These are phyloP conservation scores for Achaetomium macrosporum DNA, from an alignment of 2,329 filamentous ascomycete genomes.

Conservation along the genomic window DNA sequence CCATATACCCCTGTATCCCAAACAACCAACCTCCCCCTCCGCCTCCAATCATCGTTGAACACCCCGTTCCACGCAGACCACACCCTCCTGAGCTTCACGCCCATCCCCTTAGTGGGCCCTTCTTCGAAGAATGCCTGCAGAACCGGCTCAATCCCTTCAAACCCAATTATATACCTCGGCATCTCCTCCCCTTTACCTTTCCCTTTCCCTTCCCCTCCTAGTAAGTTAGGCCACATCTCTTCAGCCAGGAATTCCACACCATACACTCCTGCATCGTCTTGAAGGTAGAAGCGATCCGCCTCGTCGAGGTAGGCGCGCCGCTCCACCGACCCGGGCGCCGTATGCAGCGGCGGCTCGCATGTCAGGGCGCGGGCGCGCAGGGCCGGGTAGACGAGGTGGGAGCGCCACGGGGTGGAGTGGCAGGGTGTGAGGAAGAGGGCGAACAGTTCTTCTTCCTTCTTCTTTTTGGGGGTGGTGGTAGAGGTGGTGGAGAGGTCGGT, in stretches of 20 bases:
- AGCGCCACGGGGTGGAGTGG: slow-evolving; percentile 93
- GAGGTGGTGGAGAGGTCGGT: slow-evolving; percentile 29
- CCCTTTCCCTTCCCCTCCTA: background rate
- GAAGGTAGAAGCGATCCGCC: slow-evolving; percentile 82
- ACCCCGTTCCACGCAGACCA: slow-evolving; percentile 57
- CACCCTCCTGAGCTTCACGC: slow-evolving; percentile 40
- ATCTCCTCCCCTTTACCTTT: slow-evolving; percentile 29
- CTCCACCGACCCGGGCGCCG: slow-evolving; percentile 51
- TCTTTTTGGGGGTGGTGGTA: slow-evolving; percentile 19
- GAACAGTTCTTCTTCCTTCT: slow-evolving; percentile 44
- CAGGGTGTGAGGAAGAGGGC: slow-evolving; percentile 89
- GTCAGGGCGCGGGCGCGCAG: slow-evolving; percentile 78
- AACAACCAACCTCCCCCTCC: slow-evolving; percentile 51
- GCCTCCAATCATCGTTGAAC: slow-evolving; percentile 56
- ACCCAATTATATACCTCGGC: slow-evolving; percentile 56
- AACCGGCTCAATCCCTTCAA: slow-evolving; percentile 49
- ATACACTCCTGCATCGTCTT: slow-evolving; percentile 30
- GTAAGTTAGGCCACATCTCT: slow-evolving; percentile 43
- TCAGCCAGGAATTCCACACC: slow-evolving; percentile 46
- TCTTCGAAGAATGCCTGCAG: slow-evolving; percentile 41
- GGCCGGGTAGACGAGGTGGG: slow-evolving; percentile 68
- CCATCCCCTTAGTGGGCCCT: slow-evolving; percentile 29
- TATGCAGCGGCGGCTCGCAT: slow-evolving; percentile 80
- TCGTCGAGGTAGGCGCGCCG: slow-evolving; percentile 74
- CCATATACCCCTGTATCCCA: slow-evolving; percentile 47